A percentile compares a stretch with the other conserved stretches of the same genome.
Conservation (phyloP, 495 filamentous ascomycete species). For the Tuber melanosporum region DNA sequence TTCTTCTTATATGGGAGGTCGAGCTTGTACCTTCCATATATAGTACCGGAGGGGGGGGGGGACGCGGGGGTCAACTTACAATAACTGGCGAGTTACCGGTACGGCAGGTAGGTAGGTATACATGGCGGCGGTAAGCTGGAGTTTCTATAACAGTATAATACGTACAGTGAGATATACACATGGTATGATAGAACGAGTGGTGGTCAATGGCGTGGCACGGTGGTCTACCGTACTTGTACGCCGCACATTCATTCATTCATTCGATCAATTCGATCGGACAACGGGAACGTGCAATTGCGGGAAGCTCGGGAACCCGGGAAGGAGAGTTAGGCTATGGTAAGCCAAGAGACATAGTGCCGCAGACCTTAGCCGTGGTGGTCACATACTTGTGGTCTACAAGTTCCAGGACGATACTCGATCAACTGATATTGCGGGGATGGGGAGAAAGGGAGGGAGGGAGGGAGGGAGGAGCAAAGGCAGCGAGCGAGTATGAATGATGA, state of each 20-base stretch:
- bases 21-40: background rate
- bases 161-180: too few relatives aligned
- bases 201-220: background rate
- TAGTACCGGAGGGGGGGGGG: background rate
- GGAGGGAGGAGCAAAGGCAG: too few relatives aligned
- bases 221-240: too few relatives aligned
- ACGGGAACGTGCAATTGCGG: background rate
- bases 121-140: too few relatives aligned
- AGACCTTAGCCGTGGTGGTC: background rate
- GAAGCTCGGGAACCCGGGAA: background rate
- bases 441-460: too few relatives aligned
- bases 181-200: background rate
- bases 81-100: too few relatives aligned
- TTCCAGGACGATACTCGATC: background rate
- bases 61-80: background rate
- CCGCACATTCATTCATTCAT: too few relatives aligned
- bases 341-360: background rate
- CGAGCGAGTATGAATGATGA: too few relatives aligned
- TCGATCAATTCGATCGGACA: background rate
- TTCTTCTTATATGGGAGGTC: background rate
- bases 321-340: background rate
- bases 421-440: background rate
- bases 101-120: background rate
- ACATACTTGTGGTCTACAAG: background rate
- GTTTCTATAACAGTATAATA: too few relatives aligned